Evolutionary conservation across 2,329 filamentous ascomycete species (phyloP).

Genomic region (Aureobasidium sp.): DNA sequence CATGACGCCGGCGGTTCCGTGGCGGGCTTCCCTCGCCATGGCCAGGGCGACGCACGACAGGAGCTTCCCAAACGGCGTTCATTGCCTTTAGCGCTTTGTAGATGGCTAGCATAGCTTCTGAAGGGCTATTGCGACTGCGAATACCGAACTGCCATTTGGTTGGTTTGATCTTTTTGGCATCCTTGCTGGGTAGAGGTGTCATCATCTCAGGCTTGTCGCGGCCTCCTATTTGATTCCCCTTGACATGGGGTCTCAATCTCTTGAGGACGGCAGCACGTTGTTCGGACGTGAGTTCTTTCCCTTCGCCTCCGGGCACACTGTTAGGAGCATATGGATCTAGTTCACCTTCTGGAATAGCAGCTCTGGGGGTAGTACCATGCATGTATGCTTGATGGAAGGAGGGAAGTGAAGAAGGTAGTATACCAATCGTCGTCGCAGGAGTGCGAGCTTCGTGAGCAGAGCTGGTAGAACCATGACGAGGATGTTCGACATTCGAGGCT

Average conservation of each 20-base stretch:
- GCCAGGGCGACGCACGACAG: constrained; percentile 34
- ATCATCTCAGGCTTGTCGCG: constrained; percentile 45
- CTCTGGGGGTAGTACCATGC: constrained; percentile 51
- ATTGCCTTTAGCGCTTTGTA: constrained; percentile 86
- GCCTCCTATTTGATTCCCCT: constrained; percentile 26
- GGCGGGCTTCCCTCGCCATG: constrained; percentile 30
- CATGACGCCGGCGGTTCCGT: constrained; percentile 24
- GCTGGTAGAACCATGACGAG: constrained; percentile 39
- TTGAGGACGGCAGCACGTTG: constrained; percentile 77
- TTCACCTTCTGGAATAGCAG: constrained; percentile 37
- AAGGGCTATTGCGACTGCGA: constrained; percentile 83
- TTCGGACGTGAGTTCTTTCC: constrained; percentile 40
- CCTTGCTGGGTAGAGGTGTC: constrained; percentile 44
- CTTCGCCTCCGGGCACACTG: constrained; percentile 10
- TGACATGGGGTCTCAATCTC: constrained; percentile 83
- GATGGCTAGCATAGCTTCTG: constrained; percentile 90
- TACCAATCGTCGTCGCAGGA: constrained; percentile 71
- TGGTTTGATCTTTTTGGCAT: constrained; percentile 56
- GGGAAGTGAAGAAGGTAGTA: constrained; percentile 84
- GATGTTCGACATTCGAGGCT: constrained; percentile 30
- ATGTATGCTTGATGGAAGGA: constrained; percentile 88
- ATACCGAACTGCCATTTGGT: constrained; percentile 99
- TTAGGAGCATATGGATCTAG: constrained; percentile 43
- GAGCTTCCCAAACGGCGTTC: constrained; percentile 76
- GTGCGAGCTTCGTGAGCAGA: constrained; percentile 35